Base-by-base conservation (phyloP, 148 eudicot species). In the Dianthus caryophyllus region DNA sequence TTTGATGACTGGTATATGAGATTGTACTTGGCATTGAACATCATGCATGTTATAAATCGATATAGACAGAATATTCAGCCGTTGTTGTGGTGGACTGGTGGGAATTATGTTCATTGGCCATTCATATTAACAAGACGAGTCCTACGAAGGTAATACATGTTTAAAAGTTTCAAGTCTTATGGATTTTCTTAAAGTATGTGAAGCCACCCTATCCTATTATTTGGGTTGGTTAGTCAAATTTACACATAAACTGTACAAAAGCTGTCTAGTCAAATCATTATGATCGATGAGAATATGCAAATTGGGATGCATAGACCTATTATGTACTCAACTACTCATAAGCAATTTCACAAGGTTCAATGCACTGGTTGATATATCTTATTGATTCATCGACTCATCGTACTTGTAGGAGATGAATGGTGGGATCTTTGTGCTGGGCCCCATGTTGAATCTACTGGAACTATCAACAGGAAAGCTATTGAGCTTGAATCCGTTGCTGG, bases 341-440 rank as follows among this genome's bases (percentile, higher is more conserved):
- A 2, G 39, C 8, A 33, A 33, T 33, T 33, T 33, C 39, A 51
- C 3, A 9, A 17, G 62, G 22, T 58, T 58, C 22, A 58, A 30
- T 31, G 39, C 11, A 9, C 65, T 61, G 27, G 26, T 20, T 13
- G 16, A 4, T 39, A 38, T 61, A 2, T 14, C 49, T 22, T 15
- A 24, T 46, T 44, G 13, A 66, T n/a, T n/a, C n/a, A n/a, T n/a
- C n/a, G n/a, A n/a, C 41, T 74, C 21, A 44, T 30, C 65, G 8
- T 63, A 65, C 53, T 66, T 76, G 67, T 44, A 94, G 99, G 99
- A 69, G 79, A 90, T 78, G 96, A 94, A 62, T 94, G 99, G 99
- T 94, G 99, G 99, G 99, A 94, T 76, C 99, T 94, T 66, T 94
- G 99, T 86, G 99, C 99, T 60, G 99, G 99, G 27, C 99, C 99